phyloP scores from a whole-genome alignment of 2,329 filamentous ascomycete species.

The Pestalotiopsis sp. region DNA sequence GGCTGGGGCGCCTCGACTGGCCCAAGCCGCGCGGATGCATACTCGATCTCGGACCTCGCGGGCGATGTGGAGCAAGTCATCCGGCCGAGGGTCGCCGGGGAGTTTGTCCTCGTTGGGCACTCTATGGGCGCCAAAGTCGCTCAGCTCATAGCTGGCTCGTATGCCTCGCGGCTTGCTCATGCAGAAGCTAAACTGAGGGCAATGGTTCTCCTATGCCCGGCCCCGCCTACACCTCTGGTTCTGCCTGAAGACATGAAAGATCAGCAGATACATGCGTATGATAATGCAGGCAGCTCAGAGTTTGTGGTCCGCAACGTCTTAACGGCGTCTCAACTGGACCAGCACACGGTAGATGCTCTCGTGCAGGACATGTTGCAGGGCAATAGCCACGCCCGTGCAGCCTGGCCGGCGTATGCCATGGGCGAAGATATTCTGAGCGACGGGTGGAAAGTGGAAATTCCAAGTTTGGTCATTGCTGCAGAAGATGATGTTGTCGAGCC shows the following conservation, averaged over 20 bases:
- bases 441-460: neutral
- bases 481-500: slow-evolving; percentile 5
- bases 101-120: slow-evolving; percentile 37
- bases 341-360: slow-evolving; percentile 14
- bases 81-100: slow-evolving; percentile 15
- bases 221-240: slow-evolving; percentile 33
- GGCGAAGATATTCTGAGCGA: neutral
- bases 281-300: slow-evolving; percentile 26
- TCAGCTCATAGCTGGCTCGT: slow-evolving; percentile 24
- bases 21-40: slow-evolving; percentile 25
- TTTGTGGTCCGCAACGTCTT: slow-evolving; percentile 37
- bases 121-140: slow-evolving; percentile 43
- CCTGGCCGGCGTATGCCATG: slow-evolving; percentile 31
- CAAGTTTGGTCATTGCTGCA: neutral
- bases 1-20: slow-evolving; percentile 39
- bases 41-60: slow-evolving; percentile 31
- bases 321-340: slow-evolving; percentile 19
- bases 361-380: slow-evolving; percentile 33
- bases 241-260: slow-evolving; percentile 34
- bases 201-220: slow-evolving; percentile 35
- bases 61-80: slow-evolving; percentile 25
- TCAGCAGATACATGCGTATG: slow-evolving; percentile 37
- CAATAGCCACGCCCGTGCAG: slow-evolving; percentile 30
- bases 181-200: slow-evolving; percentile 24
- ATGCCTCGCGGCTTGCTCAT: neutral